Conservation (phyloP, 345 rosid genomes). For the Ricinus communis region DNA sequence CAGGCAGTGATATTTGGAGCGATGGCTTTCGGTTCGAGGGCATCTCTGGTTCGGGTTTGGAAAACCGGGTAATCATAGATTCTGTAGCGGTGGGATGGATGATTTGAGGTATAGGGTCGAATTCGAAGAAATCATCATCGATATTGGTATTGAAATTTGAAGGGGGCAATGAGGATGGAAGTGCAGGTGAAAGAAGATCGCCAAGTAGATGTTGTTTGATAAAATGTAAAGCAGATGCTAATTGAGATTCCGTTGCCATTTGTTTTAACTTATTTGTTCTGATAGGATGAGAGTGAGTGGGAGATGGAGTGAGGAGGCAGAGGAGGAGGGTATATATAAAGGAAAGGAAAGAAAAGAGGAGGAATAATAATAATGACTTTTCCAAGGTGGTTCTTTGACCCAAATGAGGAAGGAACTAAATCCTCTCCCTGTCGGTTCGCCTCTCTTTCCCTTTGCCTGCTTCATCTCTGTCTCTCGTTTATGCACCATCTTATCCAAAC, state of each 20-base stretch:
- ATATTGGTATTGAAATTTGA: neutral
- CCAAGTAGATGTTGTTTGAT: slow-evolving; percentile 56
- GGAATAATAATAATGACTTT: too few species aligned
- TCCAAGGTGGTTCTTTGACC: too few species aligned
- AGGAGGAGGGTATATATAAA: too few species aligned
- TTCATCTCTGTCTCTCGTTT: too few species aligned
- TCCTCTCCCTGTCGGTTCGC: too few species aligned
- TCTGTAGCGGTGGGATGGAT: slow-evolving; percentile 34
- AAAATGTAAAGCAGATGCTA: slow-evolving; percentile 38
- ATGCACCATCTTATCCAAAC: too few species aligned
- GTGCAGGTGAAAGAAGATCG: slow-evolving; percentile 32
- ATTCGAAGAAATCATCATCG: slow-evolving; percentile 22
- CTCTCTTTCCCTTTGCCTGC: too few species aligned
- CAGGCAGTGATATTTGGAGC: slow-evolving; percentile 52
- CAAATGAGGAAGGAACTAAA: too few species aligned
- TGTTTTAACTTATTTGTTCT: neutral
- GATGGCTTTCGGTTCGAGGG: slow-evolving; percentile 41
- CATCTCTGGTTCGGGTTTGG: too few species aligned
- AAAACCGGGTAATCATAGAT: neutral
- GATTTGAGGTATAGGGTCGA: slow-evolving; percentile 39
- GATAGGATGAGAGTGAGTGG: neutral
- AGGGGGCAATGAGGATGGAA: slow-evolving; percentile 13
- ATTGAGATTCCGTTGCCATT: slow-evolving; percentile 41
- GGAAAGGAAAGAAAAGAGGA: too few species aligned
- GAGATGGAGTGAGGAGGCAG: too few species aligned